Evolutionary conservation across 139 green algal genomes (phyloP), one percentile per base, ranked within the genome.

Genomic region (Coccomyxa sp.): DNA sequence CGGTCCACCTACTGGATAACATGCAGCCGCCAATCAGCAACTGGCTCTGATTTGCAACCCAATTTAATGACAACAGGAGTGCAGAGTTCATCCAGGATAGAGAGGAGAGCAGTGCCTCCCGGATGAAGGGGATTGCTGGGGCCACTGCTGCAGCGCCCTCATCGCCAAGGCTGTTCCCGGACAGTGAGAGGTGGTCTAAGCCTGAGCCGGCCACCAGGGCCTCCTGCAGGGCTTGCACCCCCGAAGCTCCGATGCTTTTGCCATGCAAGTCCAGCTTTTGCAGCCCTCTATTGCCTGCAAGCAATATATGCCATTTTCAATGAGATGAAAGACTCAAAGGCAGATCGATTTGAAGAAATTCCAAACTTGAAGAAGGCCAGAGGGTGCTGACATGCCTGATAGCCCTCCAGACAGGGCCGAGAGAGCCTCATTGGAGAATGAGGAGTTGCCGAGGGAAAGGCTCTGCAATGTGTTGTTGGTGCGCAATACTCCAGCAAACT

Each of bases 301-400:
- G 45, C 66, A 7, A 76, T 59, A 75, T 82, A 71, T 59, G 68
- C 58, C 80, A 83, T 83, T 38, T 58, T 66, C 80, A 78, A 83
- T n/a, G 60, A 38, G 9, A 59, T 83, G 21, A 63, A 51, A 51
- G 38, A 51, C 38, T 51, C 38, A 51, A 51, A 51, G 38, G 38
- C 38, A 51, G 7, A 51, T 51, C 38, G 7, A 51, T 51, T 3
- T 51, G 7, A 51, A 51, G 38, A 51, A 51, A 7, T 51, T 51
- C 3, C 38, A 51, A 51, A 51, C 38, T 11, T 51, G 38, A 51
- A 11, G 38, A 51, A 51, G 38, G 38, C 38, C 38, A 51, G 38
- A 7, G 38, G 38, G 38, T 51, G 38, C 38, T 51, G 17, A 28
- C 63, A 76, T 13, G 76, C 71, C 31, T 78, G 82, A 51, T 25